Evolutionary conservation across 257 asterid species (phyloP), one percentile per base, ranked within the genome.

Genomic region (Lycium ferocissimum): DNA sequence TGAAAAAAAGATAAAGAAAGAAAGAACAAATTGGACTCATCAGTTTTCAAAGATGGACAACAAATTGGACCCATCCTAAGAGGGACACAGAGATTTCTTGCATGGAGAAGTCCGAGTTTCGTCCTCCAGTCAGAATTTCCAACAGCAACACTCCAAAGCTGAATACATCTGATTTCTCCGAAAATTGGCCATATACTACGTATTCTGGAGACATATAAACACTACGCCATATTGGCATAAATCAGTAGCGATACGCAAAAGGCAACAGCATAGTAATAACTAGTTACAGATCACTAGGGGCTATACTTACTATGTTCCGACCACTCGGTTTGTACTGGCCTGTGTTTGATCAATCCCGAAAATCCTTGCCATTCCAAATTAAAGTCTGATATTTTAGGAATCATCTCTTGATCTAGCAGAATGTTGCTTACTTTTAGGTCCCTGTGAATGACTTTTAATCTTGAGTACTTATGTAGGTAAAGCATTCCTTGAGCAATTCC

Each of bases 361-460:
- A 0, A 86, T 83, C 78, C 90, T 84, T 80, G 90, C 90, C 79
- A 84, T 62, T 18, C 90, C 90, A 38, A n/a, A n/a, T n/a, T n/a
- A n/a, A 88, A 88, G 69, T 88, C 90, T 0, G 89, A 86, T 20
- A 88, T 86, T 78, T 88, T 88, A 1, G 90, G 87, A 58, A 83
- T 84, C 88, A 88, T 83, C 20, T 84, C 89, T 8, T 56, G 54
- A 67, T 86, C 90, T 76, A 87, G 83, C 7, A 87, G 79, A 15
- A 87, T 83, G 33, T 87, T 87, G 56, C 90, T 85, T 6, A 85
- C 83, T 56, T 87, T 87, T 49, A 87, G 38, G 83, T 87, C 90
- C 45, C 90, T 65, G 54, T 87, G 90, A 17, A 88, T 88, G 45
- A 88, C 73, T 35, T 82, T 88, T 18, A 88, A 51, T 43, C 87